Percentiles rank a stretch among this genome's conserved stretches.
Conservation (phyloP, 2,329 filamentous ascomycete genomes). For the Sclerotinia glacialis region DNA sequence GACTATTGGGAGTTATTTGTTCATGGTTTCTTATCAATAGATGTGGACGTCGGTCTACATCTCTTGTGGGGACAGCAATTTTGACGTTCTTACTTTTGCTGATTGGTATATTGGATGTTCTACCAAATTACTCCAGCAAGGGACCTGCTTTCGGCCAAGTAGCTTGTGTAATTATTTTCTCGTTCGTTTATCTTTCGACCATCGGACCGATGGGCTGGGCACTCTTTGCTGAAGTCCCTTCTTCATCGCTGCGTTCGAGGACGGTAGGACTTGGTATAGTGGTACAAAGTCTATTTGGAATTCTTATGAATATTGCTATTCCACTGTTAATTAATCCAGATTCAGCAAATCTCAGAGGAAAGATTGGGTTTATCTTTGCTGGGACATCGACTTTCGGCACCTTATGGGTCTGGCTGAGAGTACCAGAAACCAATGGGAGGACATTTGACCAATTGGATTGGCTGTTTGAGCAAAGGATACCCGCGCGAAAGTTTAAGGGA, state of each 20-base stretch:
- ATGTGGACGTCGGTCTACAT: conserved; percentile 22
- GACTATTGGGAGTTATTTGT: conserved; percentile 15
- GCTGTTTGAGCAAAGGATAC: conserved; percentile 15
- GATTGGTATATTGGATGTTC: conserved; percentile 19
- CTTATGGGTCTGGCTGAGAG: conserved; percentile 17
- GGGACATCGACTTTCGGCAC: background rate
- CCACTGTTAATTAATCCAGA: conserved; percentile 21
- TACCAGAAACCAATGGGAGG: conserved; percentile 17
- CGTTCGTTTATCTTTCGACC: conserved; percentile 18
- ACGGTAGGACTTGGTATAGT: conserved; percentile 20
- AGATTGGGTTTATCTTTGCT: conserved; percentile 21
- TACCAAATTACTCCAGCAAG: conserved; percentile 18
- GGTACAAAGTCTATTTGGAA: conserved; percentile 19
- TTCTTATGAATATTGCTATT: conserved; percentile 19
- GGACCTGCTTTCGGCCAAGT: conserved; percentile 16
- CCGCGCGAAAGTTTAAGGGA: conserved; percentile 17
- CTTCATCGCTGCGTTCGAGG: conserved; percentile 10
- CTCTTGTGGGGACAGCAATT: conserved; percentile 11
- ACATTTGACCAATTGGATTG: conserved; percentile 19
- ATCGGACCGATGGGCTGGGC: conserved; percentile 21
- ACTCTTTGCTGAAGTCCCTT: conserved; percentile 21
- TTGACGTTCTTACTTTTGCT: conserved; percentile 15
- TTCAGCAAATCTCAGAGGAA: conserved; percentile 16
- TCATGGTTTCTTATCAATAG: conserved; percentile 22
- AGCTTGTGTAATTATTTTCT: conserved; percentile 17